Base-by-base conservation (phyloP, 2,329 filamentous ascomycete genomes). In the Sporothrix euskadiensis region DNA sequence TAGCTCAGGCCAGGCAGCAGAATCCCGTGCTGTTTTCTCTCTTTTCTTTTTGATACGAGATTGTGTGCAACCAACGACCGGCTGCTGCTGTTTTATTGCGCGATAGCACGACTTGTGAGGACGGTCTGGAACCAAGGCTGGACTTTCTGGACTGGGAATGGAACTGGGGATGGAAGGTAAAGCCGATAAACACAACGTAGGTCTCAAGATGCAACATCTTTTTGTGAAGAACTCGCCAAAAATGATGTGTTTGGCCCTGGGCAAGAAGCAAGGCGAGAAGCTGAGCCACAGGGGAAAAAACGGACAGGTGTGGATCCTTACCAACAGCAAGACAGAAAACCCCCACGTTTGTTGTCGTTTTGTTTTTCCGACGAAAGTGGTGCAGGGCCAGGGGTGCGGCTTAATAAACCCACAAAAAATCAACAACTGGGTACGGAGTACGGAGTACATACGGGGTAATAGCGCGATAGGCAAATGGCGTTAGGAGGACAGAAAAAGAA, bases 391-490 rank as follows among this genome's bases (percentile, higher is more conserved):
- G 32, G 49, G 30, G 30, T 5, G 44, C 44, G 14, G 9, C 52
- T 16, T 16, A 49, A 49, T 49, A 49, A 66, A 30, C 39, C 61
- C 39, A 66, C 39, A 47, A 47, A 47, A 47, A 56, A 56, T 30
- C 52, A 4, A 10, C 4, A 16, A 65, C 35, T n/a, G 26, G 41
- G 57, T 71, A 73, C n/a, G n/a, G n/a, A n/a, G n/a, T n/a, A n/a
- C n/a, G n/a, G n/a, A n/a, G n/a, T 26, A 26, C 26, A 26, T 26
- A 26, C 72, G 72, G 72, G 68, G 72, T 70, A 73, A 73, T 71
- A 71, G 66, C 68, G 66, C 59, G 72, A 70, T 66, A 71, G 41
- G 63, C n/a, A 66, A 22, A 65, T 63, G 71, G 44, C 65, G 35
- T 65, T 54, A 65, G 57, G 26, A 52, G 49, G 39, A 59, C 32